Percentiles rank a stretch among this genome's conserved stretches.
Conservation (phyloP, 2,329 filamentous ascomycete genomes). For the Fusarium subtropicale region DNA sequence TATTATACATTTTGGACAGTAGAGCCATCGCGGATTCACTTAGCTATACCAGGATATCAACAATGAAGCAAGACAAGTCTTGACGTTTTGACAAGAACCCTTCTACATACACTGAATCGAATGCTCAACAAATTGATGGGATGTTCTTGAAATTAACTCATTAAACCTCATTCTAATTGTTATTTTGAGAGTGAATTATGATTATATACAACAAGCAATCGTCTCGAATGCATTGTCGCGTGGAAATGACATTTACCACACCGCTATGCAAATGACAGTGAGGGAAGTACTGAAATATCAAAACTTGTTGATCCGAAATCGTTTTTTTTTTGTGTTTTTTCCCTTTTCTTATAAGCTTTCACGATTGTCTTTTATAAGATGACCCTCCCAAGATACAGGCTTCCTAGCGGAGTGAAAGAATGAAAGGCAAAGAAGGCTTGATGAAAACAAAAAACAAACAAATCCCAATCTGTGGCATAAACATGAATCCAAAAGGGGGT, state of each 20-base stretch:
- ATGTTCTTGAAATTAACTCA: neutral
- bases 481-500: slow-evolving; percentile 55
- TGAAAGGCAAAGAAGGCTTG: slow-evolving; percentile 29
- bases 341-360: slow-evolving; percentile 17
- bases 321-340: slow-evolving; percentile 21
- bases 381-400: slow-evolving; percentile 11
- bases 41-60: slow-evolving; percentile 7
- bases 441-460: slow-evolving; percentile 22
- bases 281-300: slow-evolving; percentile 24
- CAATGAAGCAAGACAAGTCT: slow-evolving; percentile 21
- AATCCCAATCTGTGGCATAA: slow-evolving; percentile 47
- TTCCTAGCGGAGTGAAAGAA: slow-evolving; percentile 20
- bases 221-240: slow-evolving; percentile 17
- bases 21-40: neutral
- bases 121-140: neutral
- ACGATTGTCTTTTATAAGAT: slow-evolving; percentile 11
- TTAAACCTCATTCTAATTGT: slow-evolving; percentile 17
- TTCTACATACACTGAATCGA: neutral
- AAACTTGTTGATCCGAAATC: slow-evolving; percentile 25
- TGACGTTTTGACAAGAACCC: neutral
- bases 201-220: slow-evolving; percentile 46
- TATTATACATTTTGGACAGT: slow-evolving; percentile 16
- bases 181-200: slow-evolving; percentile 43
- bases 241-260: slow-evolving; percentile 30
- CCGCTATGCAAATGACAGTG: slow-evolving; percentile 42